phyloP scores from a whole-genome alignment of 164 flowering plant species.

The Echeveria elegans region DNA sequence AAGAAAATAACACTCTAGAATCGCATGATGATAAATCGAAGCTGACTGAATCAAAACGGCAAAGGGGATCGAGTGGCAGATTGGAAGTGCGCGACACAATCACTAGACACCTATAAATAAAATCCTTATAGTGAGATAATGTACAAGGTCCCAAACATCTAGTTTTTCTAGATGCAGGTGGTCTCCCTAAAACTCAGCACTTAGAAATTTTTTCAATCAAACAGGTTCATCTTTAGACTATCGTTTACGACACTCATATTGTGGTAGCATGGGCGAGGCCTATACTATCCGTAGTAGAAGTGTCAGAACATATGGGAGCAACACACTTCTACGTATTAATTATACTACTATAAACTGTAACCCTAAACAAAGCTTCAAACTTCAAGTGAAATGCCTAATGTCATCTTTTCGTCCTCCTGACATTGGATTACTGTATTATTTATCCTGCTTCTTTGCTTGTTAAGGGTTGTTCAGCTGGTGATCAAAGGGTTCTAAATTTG shows the following conservation, averaged over 20 bases:
- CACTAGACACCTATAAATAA: neutral
- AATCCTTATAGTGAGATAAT: neutral
- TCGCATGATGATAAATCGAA: neutral
- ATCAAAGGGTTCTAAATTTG: too few relatives aligned
- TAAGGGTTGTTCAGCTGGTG: neutral
- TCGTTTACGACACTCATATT: neutral
- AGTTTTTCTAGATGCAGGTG: conserved; percentile 3
- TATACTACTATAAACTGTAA: neutral
- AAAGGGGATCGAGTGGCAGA: neutral
- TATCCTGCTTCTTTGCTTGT: neutral
- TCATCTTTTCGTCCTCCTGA: neutral
- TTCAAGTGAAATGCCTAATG: neutral
- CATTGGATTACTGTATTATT: too few relatives aligned
- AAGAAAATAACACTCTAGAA: neutral
- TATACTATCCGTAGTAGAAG: neutral
- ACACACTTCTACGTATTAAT: neutral
- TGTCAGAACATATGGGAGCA: too few relatives aligned
- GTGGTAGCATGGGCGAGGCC: neutral
- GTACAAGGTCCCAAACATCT: neutral
- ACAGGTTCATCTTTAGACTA: neutral
- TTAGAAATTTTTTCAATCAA: neutral
- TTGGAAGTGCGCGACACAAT: conserved; percentile 2
- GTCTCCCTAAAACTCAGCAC: conserved; percentile 1
- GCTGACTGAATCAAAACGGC: neutral
- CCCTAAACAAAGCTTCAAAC: neutral